Percentiles rank a stretch among this genome's conserved stretches.
Conservation (phyloP, 306 rosid species). For the Trichosanthes truncata region DNA sequence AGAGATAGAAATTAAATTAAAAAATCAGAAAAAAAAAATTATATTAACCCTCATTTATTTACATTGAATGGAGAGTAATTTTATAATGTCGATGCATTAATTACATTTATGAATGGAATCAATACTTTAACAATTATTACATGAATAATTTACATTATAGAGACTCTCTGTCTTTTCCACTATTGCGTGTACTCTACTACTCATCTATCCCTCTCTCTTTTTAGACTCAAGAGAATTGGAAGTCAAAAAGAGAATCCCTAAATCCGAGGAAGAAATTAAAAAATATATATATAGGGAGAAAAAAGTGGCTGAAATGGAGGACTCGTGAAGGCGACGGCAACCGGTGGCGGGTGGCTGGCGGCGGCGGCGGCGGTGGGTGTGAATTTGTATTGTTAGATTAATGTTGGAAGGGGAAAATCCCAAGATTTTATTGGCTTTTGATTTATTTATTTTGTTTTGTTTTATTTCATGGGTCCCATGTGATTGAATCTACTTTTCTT, state of each 20-base stretch:
- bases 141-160: slow-evolving; percentile 5
- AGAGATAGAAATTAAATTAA: not conserved
- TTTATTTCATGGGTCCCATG: slow-evolving; percentile 1
- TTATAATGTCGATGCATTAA: not conserved
- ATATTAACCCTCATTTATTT: not conserved
- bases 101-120: not conserved
- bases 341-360: not conserved
- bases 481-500: not conserved
- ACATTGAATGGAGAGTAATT: not conserved
- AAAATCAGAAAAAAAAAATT: not conserved
- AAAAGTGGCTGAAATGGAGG: slow-evolving; percentile 33
- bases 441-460: not conserved
- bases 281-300: not conserved
- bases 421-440: not conserved
- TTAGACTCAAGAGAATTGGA: not conserved
- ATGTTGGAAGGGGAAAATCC: not conserved
- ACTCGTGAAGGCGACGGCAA: slow-evolving; percentile 98
- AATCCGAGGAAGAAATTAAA: slow-evolving; percentile 25
- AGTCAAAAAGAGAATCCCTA: slow-evolving; percentile 58
- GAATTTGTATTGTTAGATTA: not conserved
- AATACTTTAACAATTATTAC: not conserved
- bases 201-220: slow-evolving; percentile 2
- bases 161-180: slow-evolving; percentile 1
- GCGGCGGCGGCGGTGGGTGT: not conserved
- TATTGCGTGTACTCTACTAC: slow-evolving; percentile 39